Evolutionary conservation across 2,329 filamentous ascomycete genomes (phyloP), one percentile per base, ranked within the genome.

Genomic region (Aquanectria penicillioides): DNA sequence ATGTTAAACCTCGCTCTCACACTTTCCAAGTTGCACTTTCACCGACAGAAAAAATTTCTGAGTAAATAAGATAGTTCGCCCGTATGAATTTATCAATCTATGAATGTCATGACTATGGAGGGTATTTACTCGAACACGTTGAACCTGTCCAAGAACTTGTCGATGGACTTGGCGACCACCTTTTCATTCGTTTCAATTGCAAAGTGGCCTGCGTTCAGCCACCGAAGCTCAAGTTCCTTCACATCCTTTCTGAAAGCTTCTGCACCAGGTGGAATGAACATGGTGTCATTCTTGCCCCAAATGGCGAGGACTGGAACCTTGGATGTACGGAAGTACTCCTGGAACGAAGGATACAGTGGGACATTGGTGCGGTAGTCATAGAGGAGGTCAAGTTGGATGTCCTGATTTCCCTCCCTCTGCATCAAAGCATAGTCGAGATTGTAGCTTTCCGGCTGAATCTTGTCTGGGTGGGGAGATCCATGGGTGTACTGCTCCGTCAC

Each of bases 311-410:
- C 67, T 0, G 85, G 85, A 0, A 86, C 80, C 43, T 81, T 72
- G 0, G 75, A 81, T 7, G 75, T 69, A 4, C 81, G 73, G 38
- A 88, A 80, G 59, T 83, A 88, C 41, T 80, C 73, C 26, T 89
- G 86, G 53, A 86, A 86, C 10, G 75, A 64, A 0, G 82, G 80
- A 65, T 88, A 87, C n/a, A 83, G 67, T 1, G 66, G 61, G 3
- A 87, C 64, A 65, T 88, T 89, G 13, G 71, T 84, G 13, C 76
- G 72, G 64, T 89, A 89, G 61, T 87, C 83, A 58, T 81, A 79
- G 43, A 88, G 81, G 3, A 88, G 68, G 60, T 84, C 83, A 2
- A 88, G 68, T 70, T 88, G 86, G 13, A 81, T 75, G 2, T 86
- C 80, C 22, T 78, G 75, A 55, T 83, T 82, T 0, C 80, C 83